These are phyloP conservation scores for Helianthus tuberosus DNA, from an alignment of 129 eudicot species.

Conservation along the genomic window DNA sequence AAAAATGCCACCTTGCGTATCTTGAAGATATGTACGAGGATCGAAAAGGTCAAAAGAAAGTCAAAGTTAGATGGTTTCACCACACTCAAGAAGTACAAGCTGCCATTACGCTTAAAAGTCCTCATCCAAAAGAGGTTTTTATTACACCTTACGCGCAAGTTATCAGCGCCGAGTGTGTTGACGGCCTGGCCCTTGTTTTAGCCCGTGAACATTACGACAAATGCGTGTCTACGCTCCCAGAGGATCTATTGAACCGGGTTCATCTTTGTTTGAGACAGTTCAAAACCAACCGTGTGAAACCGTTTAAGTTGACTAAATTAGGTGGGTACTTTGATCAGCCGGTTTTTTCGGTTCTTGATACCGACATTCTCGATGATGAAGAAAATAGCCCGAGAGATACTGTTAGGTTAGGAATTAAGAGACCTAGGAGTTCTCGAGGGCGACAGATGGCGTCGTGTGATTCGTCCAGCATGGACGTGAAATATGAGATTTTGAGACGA, in stretches of 20 bases:
- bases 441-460: conserved; percentile 36
- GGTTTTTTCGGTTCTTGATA: conserved; percentile 68
- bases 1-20: conserved; percentile 80
- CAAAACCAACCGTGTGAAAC: conserved; percentile 73
- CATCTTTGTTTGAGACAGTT: conserved; percentile 86
- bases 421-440: conserved; percentile 68
- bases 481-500: conserved; percentile 46
- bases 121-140: conserved; percentile 93
- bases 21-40: conserved; percentile 98
- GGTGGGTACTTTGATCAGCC: conserved; percentile 91
- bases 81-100: conserved; percentile 81
- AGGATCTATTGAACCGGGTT: conserved; percentile 58
- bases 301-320: conserved; percentile 78
- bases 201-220: conserved; percentile 88
- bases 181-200: conserved; percentile 88
- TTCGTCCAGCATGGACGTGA: conserved; percentile 40
- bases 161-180: conserved; percentile 94
- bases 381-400: conserved; percentile 51
- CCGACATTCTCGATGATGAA: conserved; percentile 57
- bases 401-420: conserved; percentile 61
- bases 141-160: conserved; percentile 95
- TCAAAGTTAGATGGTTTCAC: conserved; percentile 99
- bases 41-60: conserved; percentile 84
- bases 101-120: conserved; percentile 61
- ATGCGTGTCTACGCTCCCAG: conserved; percentile 58